Evolutionary conservation across 176 grass and related monocot genomes (phyloP).

Genomic region (Oryza rufipogon): DNA sequence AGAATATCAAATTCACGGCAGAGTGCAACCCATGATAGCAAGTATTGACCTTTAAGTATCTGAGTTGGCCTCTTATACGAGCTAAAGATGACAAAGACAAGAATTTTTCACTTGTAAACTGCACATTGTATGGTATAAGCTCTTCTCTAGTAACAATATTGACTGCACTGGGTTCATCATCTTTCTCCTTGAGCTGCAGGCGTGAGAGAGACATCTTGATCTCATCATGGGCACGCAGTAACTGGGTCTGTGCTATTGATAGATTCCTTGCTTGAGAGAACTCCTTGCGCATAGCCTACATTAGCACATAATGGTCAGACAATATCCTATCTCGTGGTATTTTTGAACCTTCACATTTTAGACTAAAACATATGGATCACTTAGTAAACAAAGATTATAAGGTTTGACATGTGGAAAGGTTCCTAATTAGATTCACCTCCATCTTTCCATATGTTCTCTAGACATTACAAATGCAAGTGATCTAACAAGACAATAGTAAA

Average conservation of each 20-base stretch:
- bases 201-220: conserved; percentile 93
- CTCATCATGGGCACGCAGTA: conserved; percentile 84
- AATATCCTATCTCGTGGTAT: conserved; percentile 2
- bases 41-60: conserved; percentile 72
- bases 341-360: conserved; percentile 14
- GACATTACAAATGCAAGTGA: conserved; percentile 16
- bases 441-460: conserved; percentile 13
- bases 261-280: conserved; percentile 85
- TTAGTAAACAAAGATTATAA: conserved; percentile 27
- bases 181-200: conserved; percentile 70
- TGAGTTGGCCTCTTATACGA: conserved; percentile 88
- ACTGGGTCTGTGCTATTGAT: conserved; percentile 79
- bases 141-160: conserved; percentile 87
- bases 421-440: neutral
- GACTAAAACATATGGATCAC: conserved; percentile 23
- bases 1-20: conserved; percentile 30
- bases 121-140: conserved; percentile 68
- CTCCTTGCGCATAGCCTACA: conserved; percentile 93
- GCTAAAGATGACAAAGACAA: conserved; percentile 66
- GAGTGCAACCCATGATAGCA: neutral
- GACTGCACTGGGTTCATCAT: conserved; percentile 64
- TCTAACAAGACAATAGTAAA: neutral
- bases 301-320: conserved; percentile 35
- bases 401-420: neutral
- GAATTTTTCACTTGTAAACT: conserved; percentile 89